A percentile compares a stretch with the other conserved stretches of the same genome.
Conservation (phyloP, 768 basidiomycete species). For the Lactarius sanguifluus region DNA sequence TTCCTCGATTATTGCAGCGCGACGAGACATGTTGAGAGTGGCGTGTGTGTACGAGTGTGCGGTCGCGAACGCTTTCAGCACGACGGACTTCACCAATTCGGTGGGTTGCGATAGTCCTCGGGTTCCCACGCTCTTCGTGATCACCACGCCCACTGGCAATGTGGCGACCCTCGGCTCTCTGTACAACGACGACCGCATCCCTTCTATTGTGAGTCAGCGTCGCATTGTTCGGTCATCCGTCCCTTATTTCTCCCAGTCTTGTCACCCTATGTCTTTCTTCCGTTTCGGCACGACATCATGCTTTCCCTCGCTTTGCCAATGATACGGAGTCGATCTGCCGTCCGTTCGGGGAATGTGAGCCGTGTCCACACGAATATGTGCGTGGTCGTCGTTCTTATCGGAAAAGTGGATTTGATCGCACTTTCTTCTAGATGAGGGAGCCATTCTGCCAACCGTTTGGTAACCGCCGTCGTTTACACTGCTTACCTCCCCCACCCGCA, state of each 20-base stretch:
- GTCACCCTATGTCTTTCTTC: slow-evolving; percentile 15
- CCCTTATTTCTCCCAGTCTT: slow-evolving; percentile 15
- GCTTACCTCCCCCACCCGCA: slow-evolving; percentile 42
- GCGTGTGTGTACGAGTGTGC: not conserved
- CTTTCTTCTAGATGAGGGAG: slow-evolving; percentile 60
- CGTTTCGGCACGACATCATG: slow-evolving; percentile 12
- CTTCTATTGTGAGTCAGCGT: slow-evolving; percentile 16
- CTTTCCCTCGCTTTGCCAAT: slow-evolving; percentile 19
- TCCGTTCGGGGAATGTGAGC: slow-evolving; percentile 40
- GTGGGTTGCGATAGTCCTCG: slow-evolving; percentile 7
- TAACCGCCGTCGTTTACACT: slow-evolving; percentile 87
- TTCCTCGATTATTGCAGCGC: slow-evolving; percentile 67
- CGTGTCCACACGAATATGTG: slow-evolving; percentile 45
- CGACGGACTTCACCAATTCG: not conserved
- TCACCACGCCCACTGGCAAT: slow-evolving; percentile 8
- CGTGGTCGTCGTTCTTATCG: slow-evolving; percentile 25
- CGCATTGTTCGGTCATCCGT: too few relatives aligned
- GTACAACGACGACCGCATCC: slow-evolving; percentile 7
- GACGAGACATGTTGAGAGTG: slow-evolving; percentile 57
- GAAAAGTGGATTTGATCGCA: slow-evolving; percentile 6
- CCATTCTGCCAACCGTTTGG: slow-evolving; percentile 97
- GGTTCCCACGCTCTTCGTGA: slow-evolving; percentile 27
- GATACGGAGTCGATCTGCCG: slow-evolving; percentile 30
- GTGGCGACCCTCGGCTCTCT: slow-evolving; percentile 7
- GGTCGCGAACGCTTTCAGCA: not conserved